A percentile compares a stretch with the other conserved stretches of the same genome.
These are phyloP conservation scores for Lactarius psammicola DNA, from an alignment of 768 basidiomycete genomes.

Conservation along the genomic window DNA sequence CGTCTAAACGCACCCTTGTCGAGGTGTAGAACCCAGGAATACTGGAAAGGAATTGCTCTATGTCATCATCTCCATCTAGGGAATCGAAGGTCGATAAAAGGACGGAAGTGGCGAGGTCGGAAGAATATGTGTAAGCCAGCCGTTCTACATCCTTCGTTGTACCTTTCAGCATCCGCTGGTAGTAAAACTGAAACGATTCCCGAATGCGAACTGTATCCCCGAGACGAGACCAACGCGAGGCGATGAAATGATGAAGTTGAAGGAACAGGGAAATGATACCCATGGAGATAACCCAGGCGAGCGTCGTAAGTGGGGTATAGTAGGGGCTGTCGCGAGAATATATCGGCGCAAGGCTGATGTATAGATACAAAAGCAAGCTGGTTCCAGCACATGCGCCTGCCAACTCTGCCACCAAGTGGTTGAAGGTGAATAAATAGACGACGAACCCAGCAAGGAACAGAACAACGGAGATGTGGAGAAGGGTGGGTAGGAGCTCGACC, in stretches of 20 bases:
- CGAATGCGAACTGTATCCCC: background rate
- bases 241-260: background rate
- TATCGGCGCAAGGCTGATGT: background rate
- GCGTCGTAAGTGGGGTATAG: background rate
- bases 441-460: slow-evolving; percentile 5
- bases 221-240: background rate
- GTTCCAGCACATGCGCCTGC: background rate
- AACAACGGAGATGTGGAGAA: slow-evolving; percentile 13
- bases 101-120: background rate
- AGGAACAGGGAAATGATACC: background rate
- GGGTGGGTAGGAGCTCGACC: background rate
- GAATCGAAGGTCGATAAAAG: background rate
- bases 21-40: slow-evolving; percentile 13
- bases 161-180: background rate
- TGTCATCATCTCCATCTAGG: slow-evolving; percentile 2
- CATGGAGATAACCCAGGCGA: background rate
- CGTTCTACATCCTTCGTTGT: slow-evolving; percentile 5
- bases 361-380: background rate
- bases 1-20: background rate
- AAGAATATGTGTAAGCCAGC: background rate
- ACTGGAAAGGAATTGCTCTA: slow-evolving; percentile 2
- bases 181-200: background rate
- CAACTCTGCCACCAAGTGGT: background rate
- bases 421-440: background rate
- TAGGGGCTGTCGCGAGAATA: background rate